Base-by-base conservation (phyloP, 768 basidiomycete species). In the Termitomyces sp. region DNA sequence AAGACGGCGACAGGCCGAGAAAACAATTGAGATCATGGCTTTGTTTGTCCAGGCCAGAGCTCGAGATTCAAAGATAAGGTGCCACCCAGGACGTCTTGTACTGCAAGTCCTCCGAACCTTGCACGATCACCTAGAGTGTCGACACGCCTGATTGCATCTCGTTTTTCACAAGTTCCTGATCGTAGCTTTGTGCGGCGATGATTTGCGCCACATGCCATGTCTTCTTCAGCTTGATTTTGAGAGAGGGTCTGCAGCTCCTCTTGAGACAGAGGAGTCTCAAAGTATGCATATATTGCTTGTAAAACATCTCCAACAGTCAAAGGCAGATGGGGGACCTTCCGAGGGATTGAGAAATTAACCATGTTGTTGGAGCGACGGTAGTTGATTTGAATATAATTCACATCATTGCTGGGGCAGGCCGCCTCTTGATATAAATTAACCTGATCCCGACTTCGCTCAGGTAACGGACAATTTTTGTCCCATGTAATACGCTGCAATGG, bases 281-380 rank as follows among this genome's bases (percentile, higher is more conserved):
- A 44, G 16, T 57, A 43, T 16, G 16, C 7, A 8, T 0, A 20
- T 29, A 57, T 52, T n/a, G 4, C 56, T 13, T 16, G 18, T 24
- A 57, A 34, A 27, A 57, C 56, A 14, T 57, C 56, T 32, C 31
- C 32, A 22, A 57, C 50, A 18, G 56, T 46, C 20, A 57, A 44
- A 44, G 31, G 50, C 22, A 24, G 5, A 20, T 9, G 5, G 18
- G 9, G 4, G 18, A 1, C 1, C 18, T 13, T 39, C 8, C 51
- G 26, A 52, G 36, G 51, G 27, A 52, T 20, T 5, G 39, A 5
- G 37, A 51, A n/a, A 39, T n/a, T 6, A 8, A 36, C 22, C 27
- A 7, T 16, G 13, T 51, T 9, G 5, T 46, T 10, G 16, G 34
- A 24, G 9, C 13, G n/a, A 27, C 22, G 32, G 16, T 57, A 57